Base-by-base conservation (phyloP, 2,329 filamentous ascomycete genomes). In the Beauveria bassiana region DNA sequence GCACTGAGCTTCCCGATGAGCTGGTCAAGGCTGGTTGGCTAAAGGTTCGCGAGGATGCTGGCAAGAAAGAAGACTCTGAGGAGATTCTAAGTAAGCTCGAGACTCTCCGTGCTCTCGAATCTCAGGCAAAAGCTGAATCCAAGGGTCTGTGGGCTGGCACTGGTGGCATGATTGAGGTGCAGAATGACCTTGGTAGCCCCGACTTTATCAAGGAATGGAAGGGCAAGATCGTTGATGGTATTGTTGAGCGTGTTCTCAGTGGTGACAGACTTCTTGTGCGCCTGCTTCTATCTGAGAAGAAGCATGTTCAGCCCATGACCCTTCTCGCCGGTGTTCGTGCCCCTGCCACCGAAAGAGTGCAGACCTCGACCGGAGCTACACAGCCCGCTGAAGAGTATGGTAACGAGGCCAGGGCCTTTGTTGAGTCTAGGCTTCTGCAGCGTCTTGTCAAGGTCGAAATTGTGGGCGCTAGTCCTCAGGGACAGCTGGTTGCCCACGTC, bases 21-120 rank as follows among this genome's bases (percentile, higher is more conserved):
- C 83, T 89, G 62, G 86, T 98, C 65, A 87, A 91, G 71, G 90
- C 92, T 69, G 95, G 95, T 66, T 97, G 93, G 92, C 79, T 92
- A 65, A 96, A 95, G 77, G 84, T 99, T 63, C 87, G 95, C 65
- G 95, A 99, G 70, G 95, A 99, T 74, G 93, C 93, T 63, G 93
- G 92, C 64, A 88, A 89, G 66, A 95, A 93, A 71, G 93, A 97
- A 66, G 92, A 97, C 63, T 86, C 87, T 2, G 89, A 95, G 62
- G 88, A 92, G 57, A 81, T 88, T 9, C 79, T 83, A 31, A 77
- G 86, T 65, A 83, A 89, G 63, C 80, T 99, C 26, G 89, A 96
- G 68, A 87, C 86, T 68, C 84, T 99, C 64, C 87, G 91, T 67
- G 81, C 81, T 53, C 78, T 93, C 40, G 93, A 98, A 75, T 80